A percentile compares a stretch with the other conserved stretches of the same genome.
Conservation (phyloP, 495 filamentous ascomycete species). For the Hypoxylon perforatum region DNA sequence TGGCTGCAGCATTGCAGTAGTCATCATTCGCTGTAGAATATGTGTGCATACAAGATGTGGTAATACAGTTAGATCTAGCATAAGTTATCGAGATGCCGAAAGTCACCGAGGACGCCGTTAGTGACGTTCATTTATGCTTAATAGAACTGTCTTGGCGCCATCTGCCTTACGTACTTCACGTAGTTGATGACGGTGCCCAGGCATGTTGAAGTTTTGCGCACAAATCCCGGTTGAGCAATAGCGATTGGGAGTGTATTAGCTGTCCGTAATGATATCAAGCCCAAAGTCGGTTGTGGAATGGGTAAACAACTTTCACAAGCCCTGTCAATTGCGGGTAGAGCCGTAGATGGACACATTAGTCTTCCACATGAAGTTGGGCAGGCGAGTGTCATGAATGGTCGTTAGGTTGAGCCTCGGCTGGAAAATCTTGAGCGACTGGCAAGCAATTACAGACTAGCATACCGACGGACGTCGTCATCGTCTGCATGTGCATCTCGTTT, state of each 20-base stretch:
- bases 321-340: neutral
- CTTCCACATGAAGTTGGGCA: neutral
- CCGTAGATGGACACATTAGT: neutral
- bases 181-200: conserved; percentile 8
- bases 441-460: neutral
- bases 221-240: too few relatives aligned
- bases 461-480: conserved; percentile 24
- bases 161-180: conserved; percentile 3
- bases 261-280: too few relatives aligned
- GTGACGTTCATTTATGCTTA: conserved; percentile 36
- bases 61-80: conserved; percentile 15
- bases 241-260: too few relatives aligned
- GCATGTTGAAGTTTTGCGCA: neutral
- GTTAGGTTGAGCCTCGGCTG: conserved; percentile 21
- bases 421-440: neutral
- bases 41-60: neutral
- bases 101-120: conserved; percentile 15
- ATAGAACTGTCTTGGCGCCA: conserved; percentile 23
- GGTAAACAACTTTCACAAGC: neutral
- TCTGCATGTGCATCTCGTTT: conserved; percentile 21
- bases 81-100: conserved; percentile 32
- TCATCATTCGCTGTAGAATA: neutral
- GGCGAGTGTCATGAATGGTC: conserved; percentile 1
- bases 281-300: too few relatives aligned
- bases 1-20: neutral